These are phyloP conservation scores for Sonneratia caseolaris DNA, from an alignment of 345 rosid genomes.

Conservation along the genomic window DNA sequence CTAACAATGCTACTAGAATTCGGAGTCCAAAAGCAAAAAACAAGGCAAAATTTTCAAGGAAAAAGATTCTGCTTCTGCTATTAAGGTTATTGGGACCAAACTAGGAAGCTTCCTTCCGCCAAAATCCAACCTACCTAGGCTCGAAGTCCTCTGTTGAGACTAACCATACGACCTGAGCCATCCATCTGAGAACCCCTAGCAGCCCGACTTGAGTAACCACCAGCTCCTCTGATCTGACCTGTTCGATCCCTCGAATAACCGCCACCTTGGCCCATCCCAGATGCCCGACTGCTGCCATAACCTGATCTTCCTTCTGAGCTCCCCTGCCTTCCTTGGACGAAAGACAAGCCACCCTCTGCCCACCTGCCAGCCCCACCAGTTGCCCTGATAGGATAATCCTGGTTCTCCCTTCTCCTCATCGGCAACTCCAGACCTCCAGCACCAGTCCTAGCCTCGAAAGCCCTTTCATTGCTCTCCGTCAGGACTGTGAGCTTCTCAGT, in stretches of 20 bases:
- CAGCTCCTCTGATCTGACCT: conserved; percentile 22
- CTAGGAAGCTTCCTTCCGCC: too few relatives aligned
- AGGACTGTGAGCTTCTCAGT: conserved; percentile 61
- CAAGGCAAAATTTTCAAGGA: not conserved
- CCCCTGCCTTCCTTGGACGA: conserved; percentile 56
- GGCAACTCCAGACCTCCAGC: conserved; percentile 60
- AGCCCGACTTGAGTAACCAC: conserved; percentile 41
- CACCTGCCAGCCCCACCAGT: conserved; percentile 45
- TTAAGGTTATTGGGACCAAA: not conserved
- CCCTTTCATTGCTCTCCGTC: conserved; percentile 76
- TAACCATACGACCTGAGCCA: conserved; percentile 57
- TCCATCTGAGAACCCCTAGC: conserved; percentile 29
- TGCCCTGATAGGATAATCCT: conserved; percentile 25
- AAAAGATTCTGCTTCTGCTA: not conserved
- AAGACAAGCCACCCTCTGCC: conserved; percentile 47
- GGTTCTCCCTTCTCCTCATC: conserved; percentile 53
- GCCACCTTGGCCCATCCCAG: conserved; percentile 24
- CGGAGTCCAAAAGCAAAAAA: not conserved
- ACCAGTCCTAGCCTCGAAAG: conserved; percentile 54
- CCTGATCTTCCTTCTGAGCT: conserved; percentile 17
- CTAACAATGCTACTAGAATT: not conserved
- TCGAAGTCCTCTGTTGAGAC: conserved; percentile 47
- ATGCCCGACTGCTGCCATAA: conserved; percentile 29
- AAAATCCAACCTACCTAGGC: conserved; percentile 9
- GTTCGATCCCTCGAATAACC: conserved; percentile 32